These are phyloP conservation scores for Neocallimastix lanati DNA, from an alignment of 192 early-diverging fungal species.

Conservation along the genomic window DNA sequence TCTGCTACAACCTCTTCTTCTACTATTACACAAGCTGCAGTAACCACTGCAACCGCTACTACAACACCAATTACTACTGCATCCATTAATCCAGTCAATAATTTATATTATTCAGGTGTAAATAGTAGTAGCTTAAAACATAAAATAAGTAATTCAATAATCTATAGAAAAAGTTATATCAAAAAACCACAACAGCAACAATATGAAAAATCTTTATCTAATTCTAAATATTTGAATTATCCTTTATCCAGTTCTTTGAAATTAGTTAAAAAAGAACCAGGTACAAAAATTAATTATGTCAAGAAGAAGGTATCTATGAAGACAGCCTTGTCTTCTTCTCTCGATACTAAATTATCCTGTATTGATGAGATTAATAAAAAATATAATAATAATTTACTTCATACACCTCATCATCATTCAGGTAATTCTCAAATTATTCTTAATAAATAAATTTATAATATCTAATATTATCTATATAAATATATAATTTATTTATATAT, in stretches of 20 bases:
- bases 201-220: no score
- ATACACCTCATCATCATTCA: not conserved
- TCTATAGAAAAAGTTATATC: no score
- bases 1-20: not conserved
- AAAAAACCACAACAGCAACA: no score
- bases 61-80: not conserved
- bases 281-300: not conserved
- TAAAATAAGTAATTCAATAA: no score
- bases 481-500: no score
- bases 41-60: not conserved
- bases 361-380: not conserved
- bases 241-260: not conserved
- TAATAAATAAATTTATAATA: no score
- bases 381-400: not conserved
- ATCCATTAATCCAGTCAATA: not conserved
- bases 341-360: not conserved
- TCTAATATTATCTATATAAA: no score
- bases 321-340: not conserved
- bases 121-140: no score
- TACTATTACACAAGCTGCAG: not conserved
- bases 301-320: not conserved
- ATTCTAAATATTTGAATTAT: not conserved
- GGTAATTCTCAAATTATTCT: not conserved
- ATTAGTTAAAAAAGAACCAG: not conserved
- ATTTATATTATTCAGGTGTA: no score